Base-by-base conservation (phyloP, 2,329 filamentous ascomycete genomes). In the Graphiopsis chlorocephala region DNA sequence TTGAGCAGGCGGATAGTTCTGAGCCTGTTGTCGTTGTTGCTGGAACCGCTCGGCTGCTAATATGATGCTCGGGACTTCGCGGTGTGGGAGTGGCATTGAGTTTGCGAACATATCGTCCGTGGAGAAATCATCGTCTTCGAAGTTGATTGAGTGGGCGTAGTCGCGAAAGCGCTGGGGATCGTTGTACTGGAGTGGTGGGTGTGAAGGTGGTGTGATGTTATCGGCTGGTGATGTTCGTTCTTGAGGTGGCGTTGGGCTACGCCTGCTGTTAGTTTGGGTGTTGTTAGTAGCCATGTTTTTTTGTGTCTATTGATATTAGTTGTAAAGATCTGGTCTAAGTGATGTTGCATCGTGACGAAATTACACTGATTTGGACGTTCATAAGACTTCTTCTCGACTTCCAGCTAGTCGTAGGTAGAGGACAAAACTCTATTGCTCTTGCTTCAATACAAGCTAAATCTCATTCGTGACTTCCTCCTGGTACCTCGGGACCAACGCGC, bases 371-470 rank as follows among this genome's bases (percentile, higher is more conserved):
- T 45, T 45, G 5, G 4, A 38, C 3, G 31, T 10, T 11, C 4
- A 3, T n/a, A 45, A 20, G 5, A 45, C 8, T 45, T 45, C 38
- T 11, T 45, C n/a, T 42, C 38, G 23, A 45, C 2, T 20, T 20
- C 38, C 38, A 45, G 8, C 35, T n/a, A 42, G 17, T 17, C 35
- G 15, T 45, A n/a, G 23, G 38, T 45, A 20, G 38, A 45, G 38
- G 38, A 45, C 38, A 45, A 45, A 45, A 45, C n/a, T 53, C n/a
- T 29, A 53, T 53, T 53, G 50, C 29, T 53, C 50, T 53, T 53
- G 26, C 25, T 28, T 28, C 50, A 53, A 31, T 53, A 53, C 50
- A 53, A n/a, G 50, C 50, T 53, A 53, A 45, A 53, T 31, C 26
- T 20, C 50, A 53, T 53, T 53, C 50, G 26, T 53, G 26, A 53